Conservation (phyloP, 768 basidiomycete species). For the Tylopilus cervinicoccineus region DNA sequence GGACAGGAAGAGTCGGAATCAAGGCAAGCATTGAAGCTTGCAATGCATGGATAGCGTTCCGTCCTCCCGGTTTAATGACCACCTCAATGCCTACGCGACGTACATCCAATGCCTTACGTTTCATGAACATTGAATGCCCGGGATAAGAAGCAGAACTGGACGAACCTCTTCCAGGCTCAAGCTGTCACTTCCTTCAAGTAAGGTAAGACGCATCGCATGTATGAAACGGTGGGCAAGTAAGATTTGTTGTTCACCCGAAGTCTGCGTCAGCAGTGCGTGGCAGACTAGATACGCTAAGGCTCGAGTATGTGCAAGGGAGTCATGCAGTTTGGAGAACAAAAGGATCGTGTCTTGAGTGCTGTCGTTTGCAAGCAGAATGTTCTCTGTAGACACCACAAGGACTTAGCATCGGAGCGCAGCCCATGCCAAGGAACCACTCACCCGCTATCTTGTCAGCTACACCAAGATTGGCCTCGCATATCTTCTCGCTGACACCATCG, state of each 20-base stretch:
- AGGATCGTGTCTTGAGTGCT: slow-evolving; percentile 40
- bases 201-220: slow-evolving; percentile 41
- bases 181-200: slow-evolving; percentile 43
- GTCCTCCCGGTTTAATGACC: slow-evolving; percentile 58
- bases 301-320: slow-evolving; percentile 47
- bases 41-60: slow-evolving; percentile 50
- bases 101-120: slow-evolving; percentile 42
- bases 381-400: slow-evolving; percentile 42
- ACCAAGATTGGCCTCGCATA: slow-evolving; percentile 49
- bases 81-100: slow-evolving; percentile 44
- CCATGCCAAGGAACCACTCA: slow-evolving; percentile 24
- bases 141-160: background rate
- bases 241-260: slow-evolving; percentile 58
- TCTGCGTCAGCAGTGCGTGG: slow-evolving; percentile 53
- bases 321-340: slow-evolving; percentile 50
- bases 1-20: slow-evolving; percentile 44
- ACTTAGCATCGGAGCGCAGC: background rate
- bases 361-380: slow-evolving; percentile 53
- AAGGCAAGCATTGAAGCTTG: slow-evolving; percentile 54
- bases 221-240: slow-evolving; percentile 49
- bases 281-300: slow-evolving; percentile 58
- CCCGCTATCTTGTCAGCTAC: slow-evolving; percentile 65
- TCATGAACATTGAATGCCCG: slow-evolving; percentile 1
- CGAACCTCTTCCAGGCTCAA: slow-evolving; percentile 29
- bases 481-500: slow-evolving; percentile 36